Base-by-base conservation (phyloP, 1,139 yeast species). In the Eremothecium cymbalariae region DNA sequence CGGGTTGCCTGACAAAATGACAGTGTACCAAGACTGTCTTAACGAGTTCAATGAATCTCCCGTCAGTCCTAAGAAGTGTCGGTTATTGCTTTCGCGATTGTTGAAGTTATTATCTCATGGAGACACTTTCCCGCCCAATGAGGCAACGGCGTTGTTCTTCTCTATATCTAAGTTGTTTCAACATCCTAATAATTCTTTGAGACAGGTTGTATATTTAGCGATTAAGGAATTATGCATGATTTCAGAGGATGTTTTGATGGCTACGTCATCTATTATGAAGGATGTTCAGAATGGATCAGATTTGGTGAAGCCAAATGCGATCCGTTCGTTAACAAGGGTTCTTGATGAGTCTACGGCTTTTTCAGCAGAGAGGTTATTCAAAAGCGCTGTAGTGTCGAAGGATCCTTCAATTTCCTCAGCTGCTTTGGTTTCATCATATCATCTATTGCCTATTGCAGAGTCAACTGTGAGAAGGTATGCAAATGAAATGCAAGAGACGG, bases 201-300 rank as follows among this genome's bases (percentile, higher is more conserved):
- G 98, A 60, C 99, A 90, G 63, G 73, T 84, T 68, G 95, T 88
- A 20, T 90, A 90, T 56, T 68, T 90, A 58, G 88, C 96, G 13
- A 86, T 88, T 59, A 90, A 90, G 64, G 97, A 88, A 59, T 72
- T 90, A 44, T 74, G 90, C 28, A 64, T 78, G 12, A 74, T 82
- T 38, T 85, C 96, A 12, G 86, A 85, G 50, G 96, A 90, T 62
- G 85, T 85, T 37, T 74, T 90, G 61, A 93, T 90, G 97, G 96
- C 90, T 21, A 90, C 98, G 20, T 84, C 96, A 6, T 84, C 95
- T 14, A 88, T 90, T 53, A 93, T 90, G 96, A 88, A 88, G 65
- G 98, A 90, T 63, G 84, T 90, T 40, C 96, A 93, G 63, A 78
- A 80, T 41, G 88, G 88, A 45, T 94, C 85, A 44, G 68, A 76